These are phyloP conservation scores for Albizia julibrissin DNA, from an alignment of 306 rosid genomes.

Conservation along the genomic window DNA sequence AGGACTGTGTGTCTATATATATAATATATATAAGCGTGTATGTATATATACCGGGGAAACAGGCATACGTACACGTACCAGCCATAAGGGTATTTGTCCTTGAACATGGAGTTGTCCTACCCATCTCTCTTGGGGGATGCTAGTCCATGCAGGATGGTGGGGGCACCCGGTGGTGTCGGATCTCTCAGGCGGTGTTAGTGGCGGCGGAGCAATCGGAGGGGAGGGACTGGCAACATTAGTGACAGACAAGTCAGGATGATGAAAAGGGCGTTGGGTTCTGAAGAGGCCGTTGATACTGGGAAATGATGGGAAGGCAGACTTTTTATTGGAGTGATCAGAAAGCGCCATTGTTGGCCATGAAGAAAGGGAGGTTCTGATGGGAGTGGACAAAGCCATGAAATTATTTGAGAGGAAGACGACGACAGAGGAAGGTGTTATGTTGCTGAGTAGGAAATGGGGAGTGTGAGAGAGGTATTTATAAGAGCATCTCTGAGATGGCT, in stretches of 20 bases:
- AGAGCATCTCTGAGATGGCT: conserved; percentile 10
- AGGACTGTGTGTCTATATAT: not conserved
- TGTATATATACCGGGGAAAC: not conserved
- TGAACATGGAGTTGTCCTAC: conserved; percentile 80
- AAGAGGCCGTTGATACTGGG: not conserved
- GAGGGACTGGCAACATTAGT: conserved; percentile 55
- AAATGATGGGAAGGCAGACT: conserved; percentile 24
- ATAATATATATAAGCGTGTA: not conserved
- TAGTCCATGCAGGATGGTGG: conserved; percentile 93
- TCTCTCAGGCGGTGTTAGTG: not conserved
- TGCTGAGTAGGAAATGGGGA: conserved; percentile 28
- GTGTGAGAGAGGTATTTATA: conserved; percentile 35
- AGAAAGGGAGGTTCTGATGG: conserved; percentile 36
- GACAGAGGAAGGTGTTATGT: not conserved
- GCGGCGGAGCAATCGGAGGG: conserved; percentile 31
- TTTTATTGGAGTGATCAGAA: conserved; percentile 23
- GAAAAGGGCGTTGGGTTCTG: conserved; percentile 24
- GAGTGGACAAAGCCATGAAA: conserved; percentile 48
- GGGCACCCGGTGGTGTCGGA: conserved; percentile 4
- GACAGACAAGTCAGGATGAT: conserved; percentile 29
- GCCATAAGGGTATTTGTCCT: conserved; percentile 83
- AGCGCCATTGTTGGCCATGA: conserved; percentile 32
- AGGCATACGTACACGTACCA: conserved; percentile 58
- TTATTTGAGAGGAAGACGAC: not conserved
- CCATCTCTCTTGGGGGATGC: conserved; percentile 83